These are phyloP conservation scores for Fraxinus nigra DNA, from an alignment of 305 asterid species.

Conservation along the genomic window DNA sequence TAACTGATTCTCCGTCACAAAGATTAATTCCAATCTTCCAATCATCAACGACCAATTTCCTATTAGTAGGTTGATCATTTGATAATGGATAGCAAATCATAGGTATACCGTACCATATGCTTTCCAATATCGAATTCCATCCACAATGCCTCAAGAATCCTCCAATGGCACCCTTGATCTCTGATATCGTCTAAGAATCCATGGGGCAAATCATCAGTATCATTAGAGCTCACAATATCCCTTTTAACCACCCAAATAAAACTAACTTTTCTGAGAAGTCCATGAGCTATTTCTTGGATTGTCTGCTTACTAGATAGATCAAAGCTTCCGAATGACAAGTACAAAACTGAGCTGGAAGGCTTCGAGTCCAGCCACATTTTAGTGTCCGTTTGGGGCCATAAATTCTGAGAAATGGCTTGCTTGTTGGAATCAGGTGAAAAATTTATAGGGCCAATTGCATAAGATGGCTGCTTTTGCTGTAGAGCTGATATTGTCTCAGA, in stretches of 20 bases:
- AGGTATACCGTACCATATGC: slow-evolving; percentile 53
- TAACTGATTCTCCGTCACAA: slow-evolving; percentile 27
- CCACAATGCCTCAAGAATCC: slow-evolving; percentile 65
- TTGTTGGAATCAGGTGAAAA: slow-evolving; percentile 30
- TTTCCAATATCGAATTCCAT: slow-evolving; percentile 63
- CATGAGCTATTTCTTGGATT: slow-evolving; percentile 49
- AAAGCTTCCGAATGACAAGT: slow-evolving; percentile 61
- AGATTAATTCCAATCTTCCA: slow-evolving; percentile 59
- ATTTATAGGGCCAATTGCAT: slow-evolving; percentile 56
- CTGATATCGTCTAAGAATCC: slow-evolving; percentile 28
- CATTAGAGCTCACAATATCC: slow-evolving; percentile 32
- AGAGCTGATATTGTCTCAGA: slow-evolving; percentile 35
- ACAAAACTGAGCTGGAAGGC: slow-evolving; percentile 49
- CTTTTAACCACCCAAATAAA: slow-evolving; percentile 63
- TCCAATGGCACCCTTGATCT: slow-evolving; percentile 42
- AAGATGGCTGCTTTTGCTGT: slow-evolving; percentile 37
- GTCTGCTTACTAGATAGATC: slow-evolving; percentile 38
- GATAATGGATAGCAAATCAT: slow-evolving; percentile 54
- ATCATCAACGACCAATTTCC: slow-evolving; percentile 59
- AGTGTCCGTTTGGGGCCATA: slow-evolving; percentile 48
- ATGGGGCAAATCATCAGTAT: slow-evolving; percentile 26
- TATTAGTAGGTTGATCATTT: slow-evolving; percentile 51
- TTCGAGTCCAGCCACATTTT: slow-evolving; percentile 48
- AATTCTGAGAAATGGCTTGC: slow-evolving; percentile 26
- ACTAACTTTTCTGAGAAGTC: slow-evolving; percentile 45